Evolutionary conservation across 2,329 filamentous ascomycete species (phyloP).

Genomic region (Ophiostoma perfectum): DNA sequence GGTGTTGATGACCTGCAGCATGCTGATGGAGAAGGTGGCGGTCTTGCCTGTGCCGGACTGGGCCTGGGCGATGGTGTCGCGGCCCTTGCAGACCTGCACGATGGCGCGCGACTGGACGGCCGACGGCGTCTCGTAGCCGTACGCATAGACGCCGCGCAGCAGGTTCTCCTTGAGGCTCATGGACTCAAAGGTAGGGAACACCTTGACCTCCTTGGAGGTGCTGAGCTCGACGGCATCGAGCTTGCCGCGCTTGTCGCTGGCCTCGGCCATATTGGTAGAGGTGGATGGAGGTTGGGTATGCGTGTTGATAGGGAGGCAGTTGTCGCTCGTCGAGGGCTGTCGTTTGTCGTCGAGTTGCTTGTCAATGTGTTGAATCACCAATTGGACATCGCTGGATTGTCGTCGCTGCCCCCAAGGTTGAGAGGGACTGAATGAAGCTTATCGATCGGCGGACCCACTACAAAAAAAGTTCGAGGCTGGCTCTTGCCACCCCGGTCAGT

Average conservation of each 20-base stretch:
- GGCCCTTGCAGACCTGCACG: constrained; percentile 97
- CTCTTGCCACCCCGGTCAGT: neutral
- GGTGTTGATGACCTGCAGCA: constrained; percentile 92
- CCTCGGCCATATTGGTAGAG: constrained; percentile 75
- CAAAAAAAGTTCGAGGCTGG: constrained; percentile 22
- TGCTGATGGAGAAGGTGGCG: constrained; percentile 92
- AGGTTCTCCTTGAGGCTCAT: constrained; percentile 98
- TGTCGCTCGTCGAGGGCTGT: neutral
- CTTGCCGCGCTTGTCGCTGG: constrained; percentile 64
- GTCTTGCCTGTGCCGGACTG: constrained; percentile 97
- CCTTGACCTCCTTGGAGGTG: constrained; percentile 95
- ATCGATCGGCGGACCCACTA: constrained; percentile 15
- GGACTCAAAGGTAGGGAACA: constrained; percentile 87
- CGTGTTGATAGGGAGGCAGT: neutral
- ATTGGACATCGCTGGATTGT: neutral
- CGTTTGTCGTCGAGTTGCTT: neutral
- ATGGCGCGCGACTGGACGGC: constrained; percentile 97
- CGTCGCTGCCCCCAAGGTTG: constrained; percentile 1
- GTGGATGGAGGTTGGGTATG: neutral
- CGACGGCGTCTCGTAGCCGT: constrained; percentile 96
- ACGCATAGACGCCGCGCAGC: constrained; percentile 94
- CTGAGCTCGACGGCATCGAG: constrained; percentile 97
- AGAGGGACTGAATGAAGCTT: neutral
- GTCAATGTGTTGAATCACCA: too few species aligned
- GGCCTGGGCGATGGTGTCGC: constrained; percentile 96